phyloP scores from a whole-genome alignment of 164 flowering plant species.

The Umbellularia californica region DNA sequence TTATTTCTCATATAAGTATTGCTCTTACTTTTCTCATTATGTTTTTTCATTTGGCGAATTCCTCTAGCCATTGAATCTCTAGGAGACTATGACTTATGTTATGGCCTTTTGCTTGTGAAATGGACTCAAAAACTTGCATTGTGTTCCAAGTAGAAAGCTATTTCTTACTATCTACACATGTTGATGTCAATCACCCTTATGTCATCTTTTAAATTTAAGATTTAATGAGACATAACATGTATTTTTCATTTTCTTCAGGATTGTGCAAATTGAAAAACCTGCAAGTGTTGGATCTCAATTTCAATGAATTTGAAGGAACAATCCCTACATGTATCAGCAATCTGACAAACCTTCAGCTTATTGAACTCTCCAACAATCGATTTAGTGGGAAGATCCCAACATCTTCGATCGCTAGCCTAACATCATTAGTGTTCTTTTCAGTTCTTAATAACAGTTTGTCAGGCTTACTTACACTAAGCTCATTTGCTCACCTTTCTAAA shows the following conservation, averaged over 20 bases:
- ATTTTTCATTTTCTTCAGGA: not conserved
- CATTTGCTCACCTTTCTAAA: conserved; percentile 2
- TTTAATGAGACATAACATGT: no score
- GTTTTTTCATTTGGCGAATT: no score
- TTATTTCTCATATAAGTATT: no score
- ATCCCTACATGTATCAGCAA: conserved; percentile 9
- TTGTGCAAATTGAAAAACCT: conserved; percentile 9
- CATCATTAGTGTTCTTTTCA: not conserved
- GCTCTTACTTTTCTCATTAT: no score
- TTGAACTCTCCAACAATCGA: conserved; percentile 4
- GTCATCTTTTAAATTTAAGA: no score
- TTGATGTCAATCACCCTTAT: no score
- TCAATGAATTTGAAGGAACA: conserved; percentile 1
- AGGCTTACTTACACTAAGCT: not conserved
- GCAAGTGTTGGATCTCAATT: conserved; percentile 1
- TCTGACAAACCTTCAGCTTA: not conserved
- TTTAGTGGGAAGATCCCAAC: conserved; percentile 2
- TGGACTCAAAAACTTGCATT: no score
- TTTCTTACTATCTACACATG: no score
- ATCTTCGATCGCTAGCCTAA: not conserved
- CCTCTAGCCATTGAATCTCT: no score
- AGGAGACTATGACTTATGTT: no score
- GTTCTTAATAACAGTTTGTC: not conserved
- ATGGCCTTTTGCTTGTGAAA: no score
- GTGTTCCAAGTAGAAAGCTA: no score